Evolutionary conservation across 2,329 filamentous ascomycete genomes (phyloP).

Genomic region (Colletotrichum costaricense): DNA sequence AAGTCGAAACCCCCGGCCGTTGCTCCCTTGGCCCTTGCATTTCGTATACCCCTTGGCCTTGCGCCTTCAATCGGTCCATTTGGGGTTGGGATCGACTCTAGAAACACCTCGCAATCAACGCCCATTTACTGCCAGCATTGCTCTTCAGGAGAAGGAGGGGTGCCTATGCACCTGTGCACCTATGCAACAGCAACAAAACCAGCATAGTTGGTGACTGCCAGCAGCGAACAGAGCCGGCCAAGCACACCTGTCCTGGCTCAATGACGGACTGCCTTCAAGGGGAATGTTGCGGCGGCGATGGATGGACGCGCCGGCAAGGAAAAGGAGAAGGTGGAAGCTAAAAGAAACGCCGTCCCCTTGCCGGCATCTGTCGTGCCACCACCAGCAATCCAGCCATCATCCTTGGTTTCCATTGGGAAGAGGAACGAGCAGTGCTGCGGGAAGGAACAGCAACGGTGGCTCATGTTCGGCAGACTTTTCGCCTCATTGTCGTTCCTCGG

Average conservation of each 20-base stretch:
- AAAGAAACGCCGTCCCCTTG: conserved; percentile 26
- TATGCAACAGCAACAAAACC: no score
- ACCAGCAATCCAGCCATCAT: conserved; percentile 20
- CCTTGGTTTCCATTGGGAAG: conserved; percentile 20
- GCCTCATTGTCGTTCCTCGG: not conserved
- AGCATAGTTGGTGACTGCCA: not conserved
- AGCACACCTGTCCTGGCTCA: not conserved
- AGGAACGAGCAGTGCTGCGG: not conserved
- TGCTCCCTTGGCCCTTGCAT: conserved; percentile 34
- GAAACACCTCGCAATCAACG: conserved; percentile 26
- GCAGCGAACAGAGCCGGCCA: not conserved
- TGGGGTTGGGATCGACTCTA: conserved; percentile 20
- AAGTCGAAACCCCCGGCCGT: conserved; percentile 27
- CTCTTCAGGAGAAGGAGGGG: conserved; percentile 4
- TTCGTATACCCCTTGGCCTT: conserved; percentile 27
- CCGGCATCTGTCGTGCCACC: conserved; percentile 29
- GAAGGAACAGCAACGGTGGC: conserved; percentile 11
- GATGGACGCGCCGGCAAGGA: conserved; percentile 5
- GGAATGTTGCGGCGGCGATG: not conserved
- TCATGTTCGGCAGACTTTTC: conserved; percentile 6
- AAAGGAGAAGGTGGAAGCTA: conserved; percentile 31
- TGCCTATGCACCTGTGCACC: not conserved
- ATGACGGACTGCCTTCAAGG: not conserved
- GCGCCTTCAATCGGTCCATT: conserved; percentile 28
- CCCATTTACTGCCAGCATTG: conserved; percentile 7